phyloP scores from a whole-genome alignment of 2,329 filamentous ascomycete species.

The Claviceps sp. region DNA sequence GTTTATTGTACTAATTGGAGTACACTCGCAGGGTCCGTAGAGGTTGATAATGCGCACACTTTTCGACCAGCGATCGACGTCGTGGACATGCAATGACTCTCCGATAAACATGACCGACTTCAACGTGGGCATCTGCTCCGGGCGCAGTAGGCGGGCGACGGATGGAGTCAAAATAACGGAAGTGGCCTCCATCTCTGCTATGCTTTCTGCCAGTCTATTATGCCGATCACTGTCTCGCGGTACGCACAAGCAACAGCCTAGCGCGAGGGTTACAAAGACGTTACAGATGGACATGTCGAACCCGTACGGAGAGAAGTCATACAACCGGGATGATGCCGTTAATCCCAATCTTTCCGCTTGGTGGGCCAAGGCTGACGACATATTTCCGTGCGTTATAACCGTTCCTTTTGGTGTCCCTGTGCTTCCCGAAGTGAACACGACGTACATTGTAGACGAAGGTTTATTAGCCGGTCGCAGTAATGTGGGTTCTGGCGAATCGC shows the following conservation, averaged over 20 bases:
- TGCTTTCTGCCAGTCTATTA: neutral
- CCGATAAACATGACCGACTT: constrained; percentile 5
- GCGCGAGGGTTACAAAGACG: constrained; percentile 1
- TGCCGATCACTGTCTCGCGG: constrained; percentile 4
- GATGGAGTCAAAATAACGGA: neutral
- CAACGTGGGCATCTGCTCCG: neutral
- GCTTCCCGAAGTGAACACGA: neutral
- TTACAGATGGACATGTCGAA: constrained; percentile 5
- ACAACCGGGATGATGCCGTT: constrained; percentile 17
- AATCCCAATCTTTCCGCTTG: constrained; percentile 15
- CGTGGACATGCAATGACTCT: constrained; percentile 4
- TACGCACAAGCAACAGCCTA: constrained; percentile 6
- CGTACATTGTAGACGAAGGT: neutral
- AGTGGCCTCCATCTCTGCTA: neutral
- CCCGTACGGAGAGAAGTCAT: constrained; percentile 7
- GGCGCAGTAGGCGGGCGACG: neutral
- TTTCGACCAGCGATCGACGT: constrained; percentile 2
- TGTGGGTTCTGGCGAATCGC: neutral
- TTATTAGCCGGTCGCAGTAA: neutral
- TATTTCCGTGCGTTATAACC: neutral
- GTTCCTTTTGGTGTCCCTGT: neutral
- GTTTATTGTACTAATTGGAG: constrained; percentile 5
- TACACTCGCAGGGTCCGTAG: constrained; percentile 12
- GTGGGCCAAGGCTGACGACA: constrained; percentile 9
- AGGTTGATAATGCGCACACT: constrained; percentile 8